phyloP scores from a whole-genome alignment of 805 yeast genomes.

The Zygotorulaspora sp. region DNA sequence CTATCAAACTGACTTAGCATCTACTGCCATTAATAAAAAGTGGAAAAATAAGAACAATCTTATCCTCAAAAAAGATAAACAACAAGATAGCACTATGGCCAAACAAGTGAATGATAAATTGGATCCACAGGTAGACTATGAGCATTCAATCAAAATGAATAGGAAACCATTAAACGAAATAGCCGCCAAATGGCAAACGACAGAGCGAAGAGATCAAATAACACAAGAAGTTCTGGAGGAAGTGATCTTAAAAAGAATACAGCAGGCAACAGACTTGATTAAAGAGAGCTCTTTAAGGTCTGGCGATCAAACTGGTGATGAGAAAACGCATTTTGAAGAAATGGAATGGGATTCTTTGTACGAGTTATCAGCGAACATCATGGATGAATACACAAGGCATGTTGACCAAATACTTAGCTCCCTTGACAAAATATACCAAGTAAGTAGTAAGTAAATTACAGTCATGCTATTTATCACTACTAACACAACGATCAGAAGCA shows the following conservation, averaged over 20 bases:
- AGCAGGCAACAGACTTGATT: constrained; percentile 17
- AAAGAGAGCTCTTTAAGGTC: constrained; percentile 9
- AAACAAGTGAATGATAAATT: too few relatives aligned
- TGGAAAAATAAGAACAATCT: too few relatives aligned
- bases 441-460: too few relatives aligned
- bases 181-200: constrained; percentile 29
- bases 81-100: too few relatives aligned
- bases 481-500: constrained; percentile 17
- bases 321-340: constrained; percentile 6
- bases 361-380: constrained; percentile 28
- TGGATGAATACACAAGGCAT: constrained; percentile 30
- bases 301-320: constrained; percentile 2
- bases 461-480: constrained; percentile 2
- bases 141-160: too few relatives aligned
- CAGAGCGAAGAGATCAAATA: constrained; percentile 12
- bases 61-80: too few relatives aligned
- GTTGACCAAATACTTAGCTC: constrained; percentile 24
- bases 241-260: constrained; percentile 17
- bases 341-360: constrained; percentile 33
- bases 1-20: too few relatives aligned
- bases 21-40: too few relatives aligned
- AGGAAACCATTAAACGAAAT: constrained; percentile 12
- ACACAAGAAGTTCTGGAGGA: constrained; percentile 17
- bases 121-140: too few relatives aligned
- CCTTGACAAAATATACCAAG: constrained; percentile 25